phyloP scores from a whole-genome alignment of 164 flowering plant genomes.

The Vitis vinifera region DNA sequence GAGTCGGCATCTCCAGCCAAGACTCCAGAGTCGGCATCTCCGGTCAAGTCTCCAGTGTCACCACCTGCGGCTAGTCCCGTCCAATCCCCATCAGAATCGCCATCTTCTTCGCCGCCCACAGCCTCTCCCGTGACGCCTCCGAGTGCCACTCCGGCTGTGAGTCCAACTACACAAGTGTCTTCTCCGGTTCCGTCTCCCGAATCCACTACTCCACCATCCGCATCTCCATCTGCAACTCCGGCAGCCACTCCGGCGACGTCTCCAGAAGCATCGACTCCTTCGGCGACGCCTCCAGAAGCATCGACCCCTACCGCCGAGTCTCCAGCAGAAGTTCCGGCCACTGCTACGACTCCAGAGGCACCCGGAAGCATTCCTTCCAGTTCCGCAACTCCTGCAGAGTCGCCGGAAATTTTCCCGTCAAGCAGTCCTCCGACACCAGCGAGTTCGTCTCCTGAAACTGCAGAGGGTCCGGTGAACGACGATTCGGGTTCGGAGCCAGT shows the following conservation, averaged over 20 bases:
- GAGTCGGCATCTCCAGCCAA: slow-evolving; percentile 13
- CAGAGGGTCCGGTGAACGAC: slow-evolving; percentile 28
- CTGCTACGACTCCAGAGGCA: slow-evolving; percentile 14
- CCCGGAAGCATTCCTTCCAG: slow-evolving; percentile 25
- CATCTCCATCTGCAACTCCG: slow-evolving; percentile 12
- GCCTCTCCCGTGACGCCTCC: slow-evolving; percentile 15
- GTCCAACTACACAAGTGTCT: not conserved
- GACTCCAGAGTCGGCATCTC: slow-evolving; percentile 5
- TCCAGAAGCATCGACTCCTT: not conserved
- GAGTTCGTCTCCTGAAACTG: slow-evolving; percentile 28
- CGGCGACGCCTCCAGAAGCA: slow-evolving; percentile 2
- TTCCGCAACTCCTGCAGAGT: slow-evolving; percentile 30
- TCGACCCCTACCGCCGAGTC: slow-evolving; percentile 7
- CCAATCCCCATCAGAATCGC: slow-evolving; percentile 14
- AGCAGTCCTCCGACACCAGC: slow-evolving; percentile 28
- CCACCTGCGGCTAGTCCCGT: slow-evolving; percentile 8
- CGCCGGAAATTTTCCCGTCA: slow-evolving; percentile 26
- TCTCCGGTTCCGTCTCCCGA: slow-evolving; percentile 14
- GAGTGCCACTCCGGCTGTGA: not conserved
- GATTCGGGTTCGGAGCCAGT: slow-evolving; percentile 31
- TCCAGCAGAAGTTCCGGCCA: slow-evolving; percentile 22
- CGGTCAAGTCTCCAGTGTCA: slow-evolving; percentile 15
- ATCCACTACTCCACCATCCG: slow-evolving; percentile 5
- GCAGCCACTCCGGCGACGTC: slow-evolving; percentile 8
- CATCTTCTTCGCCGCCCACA: slow-evolving; percentile 7